Evolutionary conservation across 2,329 filamentous ascomycete genomes (phyloP).

Genomic region (Sordariomycetes sp.): DNA sequence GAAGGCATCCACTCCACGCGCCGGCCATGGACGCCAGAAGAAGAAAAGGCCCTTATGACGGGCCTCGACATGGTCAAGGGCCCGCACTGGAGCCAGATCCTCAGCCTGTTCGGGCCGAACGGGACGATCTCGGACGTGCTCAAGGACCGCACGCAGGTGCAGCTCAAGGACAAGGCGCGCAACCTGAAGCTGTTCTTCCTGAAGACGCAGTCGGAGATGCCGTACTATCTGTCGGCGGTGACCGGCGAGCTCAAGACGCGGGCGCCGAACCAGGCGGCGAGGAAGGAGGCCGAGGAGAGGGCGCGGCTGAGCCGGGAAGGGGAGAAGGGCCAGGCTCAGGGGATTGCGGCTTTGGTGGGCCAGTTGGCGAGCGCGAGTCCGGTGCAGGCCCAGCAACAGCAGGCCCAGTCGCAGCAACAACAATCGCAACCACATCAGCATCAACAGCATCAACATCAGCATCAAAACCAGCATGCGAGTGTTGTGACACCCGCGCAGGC

Average conservation of each 20-base stretch:
- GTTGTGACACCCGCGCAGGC: slow-evolving; percentile 10
- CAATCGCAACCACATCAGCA: slow-evolving; percentile 7
- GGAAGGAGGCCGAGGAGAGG: slow-evolving; percentile 57
- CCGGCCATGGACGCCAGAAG: slow-evolving; percentile 78
- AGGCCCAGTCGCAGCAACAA: slow-evolving; percentile 9
- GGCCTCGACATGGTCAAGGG: slow-evolving; percentile 83
- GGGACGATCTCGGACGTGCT: slow-evolving; percentile 74
- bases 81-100: slow-evolving; percentile 87
- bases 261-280: slow-evolving; percentile 62
- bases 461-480: slow-evolving; percentile 16
- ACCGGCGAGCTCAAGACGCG: slow-evolving; percentile 84
- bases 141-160: slow-evolving; percentile 82
- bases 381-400: not conserved
- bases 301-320: slow-evolving; percentile 48
- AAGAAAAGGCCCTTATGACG: slow-evolving; percentile 83
- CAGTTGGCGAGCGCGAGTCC: slow-evolving; percentile 32
- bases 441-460: slow-evolving; percentile 14
- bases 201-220: slow-evolving; percentile 85
- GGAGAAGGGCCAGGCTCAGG: slow-evolving; percentile 47
- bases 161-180: slow-evolving; percentile 83
- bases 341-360: slow-evolving; percentile 39
- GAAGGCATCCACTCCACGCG: slow-evolving; percentile 53
- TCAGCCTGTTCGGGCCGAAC: slow-evolving; percentile 70
- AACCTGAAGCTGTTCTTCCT: slow-evolving; percentile 88
- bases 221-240: slow-evolving; percentile 76